phyloP scores from a whole-genome alignment of 164 flowering plant genomes.

The Euptelea pleiosperma region DNA sequence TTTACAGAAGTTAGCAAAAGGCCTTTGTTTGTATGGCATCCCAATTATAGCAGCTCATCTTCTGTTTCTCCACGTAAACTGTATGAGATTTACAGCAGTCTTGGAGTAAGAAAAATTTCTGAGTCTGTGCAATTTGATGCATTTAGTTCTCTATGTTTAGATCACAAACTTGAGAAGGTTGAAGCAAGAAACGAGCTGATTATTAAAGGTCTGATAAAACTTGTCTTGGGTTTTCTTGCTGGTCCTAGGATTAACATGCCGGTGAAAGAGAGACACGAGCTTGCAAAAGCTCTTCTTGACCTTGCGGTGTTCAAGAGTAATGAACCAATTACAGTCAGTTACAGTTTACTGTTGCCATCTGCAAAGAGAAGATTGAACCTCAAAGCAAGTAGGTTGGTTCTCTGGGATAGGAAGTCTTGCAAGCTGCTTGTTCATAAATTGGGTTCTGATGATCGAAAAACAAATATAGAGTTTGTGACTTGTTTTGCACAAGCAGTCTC shows the following conservation, averaged over 20 bases:
- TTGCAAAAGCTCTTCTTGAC: slow-evolving; percentile 11
- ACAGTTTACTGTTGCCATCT: neutral
- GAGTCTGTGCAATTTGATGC: neutral
- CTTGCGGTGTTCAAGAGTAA: slow-evolving; percentile 2
- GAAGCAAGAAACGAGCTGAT: slow-evolving; percentile 11
- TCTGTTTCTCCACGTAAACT: neutral
- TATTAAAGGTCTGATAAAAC: slow-evolving; percentile 11
- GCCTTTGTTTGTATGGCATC: slow-evolving; percentile 9
- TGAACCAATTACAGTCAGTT: slow-evolving; percentile 8
- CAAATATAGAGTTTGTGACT: slow-evolving; percentile 10
- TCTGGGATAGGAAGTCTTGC: slow-evolving; percentile 8
- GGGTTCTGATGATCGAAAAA: slow-evolving; percentile 1
- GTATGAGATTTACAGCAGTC: neutral
- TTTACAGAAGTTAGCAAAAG: neutral
- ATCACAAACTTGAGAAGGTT: neutral
- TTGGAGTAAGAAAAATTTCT: slow-evolving; percentile 7
- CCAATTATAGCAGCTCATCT: neutral
- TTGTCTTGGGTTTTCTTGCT: slow-evolving; percentile 18
- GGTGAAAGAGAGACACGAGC: slow-evolving; percentile 7
- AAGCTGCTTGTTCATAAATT: slow-evolving; percentile 7
- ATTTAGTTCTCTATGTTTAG: too few relatives aligned
- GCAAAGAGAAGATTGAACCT: neutral
- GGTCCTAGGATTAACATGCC: slow-evolving; percentile 10
- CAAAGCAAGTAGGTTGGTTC: slow-evolving; percentile 6
- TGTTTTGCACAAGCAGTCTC: slow-evolving; percentile 20